These are phyloP conservation scores for Canna indica DNA, from an alignment of 176 grass and related monocot genomes.

Conservation along the genomic window DNA sequence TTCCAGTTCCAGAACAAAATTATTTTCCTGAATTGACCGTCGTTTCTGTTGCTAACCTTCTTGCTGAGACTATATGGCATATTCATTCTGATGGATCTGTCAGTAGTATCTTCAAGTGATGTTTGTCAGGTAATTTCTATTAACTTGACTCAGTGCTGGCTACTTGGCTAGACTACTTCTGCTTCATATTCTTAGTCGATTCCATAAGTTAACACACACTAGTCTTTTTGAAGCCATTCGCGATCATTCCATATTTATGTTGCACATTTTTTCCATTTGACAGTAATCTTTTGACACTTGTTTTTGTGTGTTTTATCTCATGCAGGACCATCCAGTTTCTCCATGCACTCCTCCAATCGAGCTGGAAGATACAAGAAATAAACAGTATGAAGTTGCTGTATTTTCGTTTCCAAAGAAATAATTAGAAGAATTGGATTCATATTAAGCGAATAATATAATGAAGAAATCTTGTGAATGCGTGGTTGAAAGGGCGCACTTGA, in stretches of 20 bases:
- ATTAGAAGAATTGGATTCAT: not conserved
- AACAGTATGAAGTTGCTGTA: not conserved
- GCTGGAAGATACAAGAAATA: not conserved
- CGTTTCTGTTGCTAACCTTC: constrained; percentile 6
- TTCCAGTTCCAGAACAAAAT: constrained; percentile 10
- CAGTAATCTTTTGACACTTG: too few species aligned
- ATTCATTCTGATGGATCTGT: constrained; percentile 12
- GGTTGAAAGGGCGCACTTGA: too few species aligned
- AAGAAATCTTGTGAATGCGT: not conserved
- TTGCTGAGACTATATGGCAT: not conserved
- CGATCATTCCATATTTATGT: too few species aligned
- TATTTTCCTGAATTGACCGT: constrained; percentile 9
- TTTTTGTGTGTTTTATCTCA: not conserved
- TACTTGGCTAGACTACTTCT: not conserved
- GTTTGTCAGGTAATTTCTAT: not conserved
- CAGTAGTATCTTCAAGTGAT: constrained; percentile 7
- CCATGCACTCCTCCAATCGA: not conserved
- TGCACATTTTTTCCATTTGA: too few species aligned
- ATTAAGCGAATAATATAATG: not conserved
- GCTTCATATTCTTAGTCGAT: not conserved
- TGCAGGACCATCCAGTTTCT: not conserved
- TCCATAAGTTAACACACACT: not conserved
- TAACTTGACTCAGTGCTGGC: not conserved
- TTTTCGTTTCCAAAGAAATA: not conserved
- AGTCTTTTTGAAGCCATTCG: too few species aligned